Evolutionary conservation across 2,329 filamentous ascomycete species (phyloP).

Genomic region (Exophiala viscosa): DNA sequence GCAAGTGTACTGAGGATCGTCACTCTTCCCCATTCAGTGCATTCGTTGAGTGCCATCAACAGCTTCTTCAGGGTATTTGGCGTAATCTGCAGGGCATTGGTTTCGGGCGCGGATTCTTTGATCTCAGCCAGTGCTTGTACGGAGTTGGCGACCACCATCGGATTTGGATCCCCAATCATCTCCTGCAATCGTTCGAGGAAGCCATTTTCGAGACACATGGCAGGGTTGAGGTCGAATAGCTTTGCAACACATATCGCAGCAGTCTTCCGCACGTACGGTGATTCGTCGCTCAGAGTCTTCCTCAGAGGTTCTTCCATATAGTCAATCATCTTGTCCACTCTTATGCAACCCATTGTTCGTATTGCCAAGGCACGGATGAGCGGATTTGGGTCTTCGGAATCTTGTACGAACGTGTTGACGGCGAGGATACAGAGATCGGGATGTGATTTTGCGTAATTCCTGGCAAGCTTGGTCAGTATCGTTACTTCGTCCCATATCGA

Average conservation of each 20-base stretch:
- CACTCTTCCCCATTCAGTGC: slow-evolving; percentile 96
- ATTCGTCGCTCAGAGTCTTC: slow-evolving; percentile 95
- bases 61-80: slow-evolving; percentile 86
- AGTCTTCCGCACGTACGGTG: slow-evolving; percentile 96
- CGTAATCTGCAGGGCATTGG: slow-evolving; percentile 77
- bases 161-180: slow-evolving; percentile 93
- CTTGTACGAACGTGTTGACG: slow-evolving; percentile 98
- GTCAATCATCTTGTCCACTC: slow-evolving; percentile 99
- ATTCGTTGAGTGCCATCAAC: slow-evolving; percentile 93
- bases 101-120: slow-evolving; percentile 83
- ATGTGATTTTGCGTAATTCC: slow-evolving; percentile 99
- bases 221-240: slow-evolving; percentile 89
- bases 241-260: slow-evolving; percentile 97
- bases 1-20: slow-evolving; percentile 88
- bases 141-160: slow-evolving; percentile 98
- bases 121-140: slow-evolving; percentile 94
- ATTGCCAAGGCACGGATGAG: slow-evolving; percentile 92
- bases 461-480: slow-evolving; percentile 36
- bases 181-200: slow-evolving; percentile 93
- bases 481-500: not conserved
- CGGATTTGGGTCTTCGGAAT: slow-evolving; percentile 97
- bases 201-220: slow-evolving; percentile 92
- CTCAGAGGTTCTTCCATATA: slow-evolving; percentile 98
- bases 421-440: slow-evolving; percentile 97
- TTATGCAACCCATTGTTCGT: slow-evolving; percentile 96